Evolutionary conservation across 495 filamentous ascomycete genomes (phyloP).

Genomic region (Aspergillus avenaceus): DNA sequence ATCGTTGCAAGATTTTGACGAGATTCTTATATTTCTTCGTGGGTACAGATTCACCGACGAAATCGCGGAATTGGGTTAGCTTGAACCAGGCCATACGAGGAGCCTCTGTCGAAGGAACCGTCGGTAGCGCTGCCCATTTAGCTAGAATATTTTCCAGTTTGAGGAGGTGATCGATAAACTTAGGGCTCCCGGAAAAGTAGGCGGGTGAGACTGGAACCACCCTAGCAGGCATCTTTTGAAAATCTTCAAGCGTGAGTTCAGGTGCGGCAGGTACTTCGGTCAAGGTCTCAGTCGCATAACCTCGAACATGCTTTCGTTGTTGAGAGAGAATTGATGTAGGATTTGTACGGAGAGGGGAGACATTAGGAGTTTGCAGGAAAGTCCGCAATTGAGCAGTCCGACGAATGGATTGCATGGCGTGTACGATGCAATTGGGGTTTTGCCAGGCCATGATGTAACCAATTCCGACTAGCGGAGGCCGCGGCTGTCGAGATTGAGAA

Average conservation of each 20-base stretch:
- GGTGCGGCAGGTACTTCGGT: constrained; percentile 32
- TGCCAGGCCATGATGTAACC: constrained; percentile 30
- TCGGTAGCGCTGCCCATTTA: constrained; percentile 68
- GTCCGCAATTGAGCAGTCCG: constrained; percentile 15
- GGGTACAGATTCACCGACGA: constrained; percentile 72
- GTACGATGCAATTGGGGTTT: constrained; percentile 32
- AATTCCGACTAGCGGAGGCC: constrained; percentile 10
- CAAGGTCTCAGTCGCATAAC: constrained; percentile 27
- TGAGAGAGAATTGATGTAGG: constrained; percentile 7
- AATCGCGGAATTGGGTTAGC: constrained; percentile 66
- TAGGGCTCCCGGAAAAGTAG: constrained; percentile 84
- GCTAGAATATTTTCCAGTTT: constrained; percentile 63
- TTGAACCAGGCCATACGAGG: constrained; percentile 83
- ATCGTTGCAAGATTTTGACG: constrained; percentile 65
- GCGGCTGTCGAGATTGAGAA: constrained; percentile 2
- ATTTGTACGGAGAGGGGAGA: neutral
- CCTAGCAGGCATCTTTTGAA: constrained; percentile 48
- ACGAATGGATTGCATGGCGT: constrained; percentile 37
- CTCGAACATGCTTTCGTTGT: constrained; percentile 18
- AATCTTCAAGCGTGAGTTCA: constrained; percentile 38
- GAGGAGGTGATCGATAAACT: constrained; percentile 83
- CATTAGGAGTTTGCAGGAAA: constrained; percentile 15
- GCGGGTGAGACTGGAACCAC: constrained; percentile 80
- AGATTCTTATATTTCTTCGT: constrained; percentile 75
- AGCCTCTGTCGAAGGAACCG: constrained; percentile 55